phyloP scores from a whole-genome alignment of 148 eudicot genomes.

The Linanthus parryae region DNA sequence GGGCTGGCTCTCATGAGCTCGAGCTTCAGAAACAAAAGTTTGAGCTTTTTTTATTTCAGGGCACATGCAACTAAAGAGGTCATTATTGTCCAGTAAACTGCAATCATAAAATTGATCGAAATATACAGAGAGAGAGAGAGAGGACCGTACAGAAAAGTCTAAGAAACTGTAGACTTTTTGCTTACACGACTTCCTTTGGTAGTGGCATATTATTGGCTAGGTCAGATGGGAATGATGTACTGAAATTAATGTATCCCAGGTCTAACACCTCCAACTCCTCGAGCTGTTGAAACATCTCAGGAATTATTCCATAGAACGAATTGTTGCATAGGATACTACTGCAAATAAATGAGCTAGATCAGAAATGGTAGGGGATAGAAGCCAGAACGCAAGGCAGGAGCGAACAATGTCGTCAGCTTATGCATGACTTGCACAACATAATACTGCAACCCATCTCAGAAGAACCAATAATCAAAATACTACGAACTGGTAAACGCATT shows the following conservation, averaged over 20 bases:
- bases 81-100: slow-evolving; percentile 64
- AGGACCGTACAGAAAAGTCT: too few species aligned
- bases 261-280: slow-evolving; percentile 64
- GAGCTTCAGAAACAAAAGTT: not conserved
- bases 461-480: too few species aligned
- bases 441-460: too few species aligned
- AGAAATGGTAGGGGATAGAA: too few species aligned
- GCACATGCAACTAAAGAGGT: slow-evolving; percentile 26
- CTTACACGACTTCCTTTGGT: slow-evolving; percentile 58
- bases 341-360: not conserved
- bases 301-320: slow-evolving; percentile 70
- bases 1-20: too few species aligned
- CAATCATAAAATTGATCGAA: slow-evolving; percentile 14
- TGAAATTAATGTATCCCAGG: slow-evolving; percentile 55
- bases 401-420: too few species aligned
- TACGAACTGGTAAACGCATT: too few species aligned
- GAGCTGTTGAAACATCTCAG: slow-evolving; percentile 45
- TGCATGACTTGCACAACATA: too few species aligned
- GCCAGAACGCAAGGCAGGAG: too few species aligned
- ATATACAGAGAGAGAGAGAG: too few species aligned
- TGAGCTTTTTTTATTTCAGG: slow-evolving; percentile 20
- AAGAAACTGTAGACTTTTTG: too few species aligned
- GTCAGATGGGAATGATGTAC: slow-evolving; percentile 33
- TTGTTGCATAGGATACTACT: slow-evolving; percentile 72
- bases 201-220: slow-evolving; percentile 32